Evolutionary conservation across 2,329 filamentous ascomycete genomes (phyloP), one percentile per base, ranked within the genome.

Genomic region (Nemania sp.): DNA sequence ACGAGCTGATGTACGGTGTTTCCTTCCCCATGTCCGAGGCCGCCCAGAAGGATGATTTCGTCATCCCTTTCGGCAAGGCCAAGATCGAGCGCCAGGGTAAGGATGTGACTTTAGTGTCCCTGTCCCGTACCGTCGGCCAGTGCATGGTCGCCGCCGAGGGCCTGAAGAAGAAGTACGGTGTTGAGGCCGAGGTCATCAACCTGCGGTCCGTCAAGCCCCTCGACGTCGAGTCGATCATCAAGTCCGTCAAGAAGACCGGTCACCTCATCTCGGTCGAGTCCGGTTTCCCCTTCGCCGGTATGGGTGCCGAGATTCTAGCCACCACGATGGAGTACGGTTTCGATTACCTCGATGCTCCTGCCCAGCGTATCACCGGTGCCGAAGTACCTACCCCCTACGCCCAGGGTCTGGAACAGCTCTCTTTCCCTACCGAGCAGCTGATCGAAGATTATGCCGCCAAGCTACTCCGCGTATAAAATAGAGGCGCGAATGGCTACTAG

Each of bases 221-320:
- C 63, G 94, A 99, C 69, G 82, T 99, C 56, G 92, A 97, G 76
- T 83, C 91, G 63, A 97, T 99, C 68, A 81, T 97, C 75, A 91
- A 95, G 75, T 97, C 92, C 11, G 87, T 99, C 72, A 97, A 99
- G 89, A 99, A 99, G 88, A 99, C 94, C 15, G 88, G 90, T 73
- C 89, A 88, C 69, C 84, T 99, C 60, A 82, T 99, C 73, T 86
- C 86, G 36, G 91, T 99, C 65, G 93, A 97, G 78, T 97, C 91
- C 52, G 94, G 93, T 62, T 99, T 92, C 84, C 94, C 94, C 60
- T 90, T 90, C 68, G 99, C 92, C 71, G 94, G 94, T 72, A 91
- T 99, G 64, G 84, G 87, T 55, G 84, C 93, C 53, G 94, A 99
- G 79, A 91, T 99, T 67, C 84, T 99, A 61, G 94, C 94, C 56